phyloP scores from a whole-genome alignment of 768 basidiomycete species.

The Kwoniella botswanensis region DNA sequence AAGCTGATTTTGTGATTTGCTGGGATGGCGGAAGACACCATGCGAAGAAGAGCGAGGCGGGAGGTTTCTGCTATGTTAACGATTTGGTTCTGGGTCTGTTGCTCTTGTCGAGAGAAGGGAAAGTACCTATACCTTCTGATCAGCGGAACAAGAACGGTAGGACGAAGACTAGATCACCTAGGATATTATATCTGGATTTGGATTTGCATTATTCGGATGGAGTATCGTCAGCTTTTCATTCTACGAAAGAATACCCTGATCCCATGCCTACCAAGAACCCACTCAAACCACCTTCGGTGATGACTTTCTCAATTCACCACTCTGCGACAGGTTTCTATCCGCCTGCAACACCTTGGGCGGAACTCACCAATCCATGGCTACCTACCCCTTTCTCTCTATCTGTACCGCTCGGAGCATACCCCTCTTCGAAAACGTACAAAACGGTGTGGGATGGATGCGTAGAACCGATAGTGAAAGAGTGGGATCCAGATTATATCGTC shows the following conservation, averaged over 20 bases:
- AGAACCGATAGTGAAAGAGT: conserved; percentile 67
- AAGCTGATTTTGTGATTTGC: conserved; percentile 71
- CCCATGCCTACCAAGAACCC: conserved; percentile 62
- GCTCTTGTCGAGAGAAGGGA: conserved; percentile 60
- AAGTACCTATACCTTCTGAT: neutral
- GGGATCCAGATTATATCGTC: conserved; percentile 76
- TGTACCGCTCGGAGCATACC: conserved; percentile 75
- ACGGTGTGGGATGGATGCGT: conserved; percentile 69
- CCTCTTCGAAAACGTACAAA: conserved; percentile 68
- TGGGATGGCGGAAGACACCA: conserved; percentile 98
- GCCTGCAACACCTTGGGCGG: conserved; percentile 36
- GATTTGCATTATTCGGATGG: conserved; percentile 92
- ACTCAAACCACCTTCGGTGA: conserved; percentile 57
- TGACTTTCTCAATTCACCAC: conserved; percentile 80
- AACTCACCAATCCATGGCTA: conserved; percentile 58
- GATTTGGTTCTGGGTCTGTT: conserved; percentile 84
- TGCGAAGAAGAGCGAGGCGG: conserved; percentile 74
- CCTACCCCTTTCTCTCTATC: conserved; percentile 74
- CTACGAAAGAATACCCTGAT: conserved; percentile 41
- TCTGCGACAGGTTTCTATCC: conserved; percentile 85
- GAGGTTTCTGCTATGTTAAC: conserved; percentile 93
- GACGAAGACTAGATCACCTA: conserved; percentile 52
- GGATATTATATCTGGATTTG: conserved; percentile 88
- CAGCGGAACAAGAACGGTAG: conserved; percentile 42
- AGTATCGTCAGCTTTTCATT: conserved; percentile 70